Evolutionary conservation across 352 stramenopile species (phyloP).

Genomic region (Chrysophaeum taylorii): DNA sequence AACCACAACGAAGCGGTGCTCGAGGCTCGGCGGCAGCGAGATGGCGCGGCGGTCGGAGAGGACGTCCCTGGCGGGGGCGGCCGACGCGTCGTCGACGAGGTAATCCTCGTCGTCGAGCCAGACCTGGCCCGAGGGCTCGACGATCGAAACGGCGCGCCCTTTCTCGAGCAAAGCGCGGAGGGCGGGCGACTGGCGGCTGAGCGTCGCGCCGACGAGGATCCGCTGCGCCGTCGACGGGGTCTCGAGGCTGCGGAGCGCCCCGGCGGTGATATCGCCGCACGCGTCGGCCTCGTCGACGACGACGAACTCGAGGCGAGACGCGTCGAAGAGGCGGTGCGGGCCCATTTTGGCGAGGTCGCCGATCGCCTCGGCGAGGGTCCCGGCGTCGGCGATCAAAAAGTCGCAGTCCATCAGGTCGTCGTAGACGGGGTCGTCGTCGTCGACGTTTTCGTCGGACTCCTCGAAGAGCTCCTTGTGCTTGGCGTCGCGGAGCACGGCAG

Average conservation of each 20-base stretch:
- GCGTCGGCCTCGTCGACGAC: conserved; percentile 5
- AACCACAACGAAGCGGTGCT: not conserved
- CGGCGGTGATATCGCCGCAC: not conserved
- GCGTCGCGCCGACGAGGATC: not conserved
- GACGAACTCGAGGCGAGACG: not conserved
- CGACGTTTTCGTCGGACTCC: not conserved
- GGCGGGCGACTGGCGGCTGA: not conserved
- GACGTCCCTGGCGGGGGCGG: too few species aligned
- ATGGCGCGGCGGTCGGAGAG: too few species aligned
- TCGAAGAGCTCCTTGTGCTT: not conserved
- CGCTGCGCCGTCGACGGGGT: not conserved
- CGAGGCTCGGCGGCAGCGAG: too few species aligned
- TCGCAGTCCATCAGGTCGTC: conserved; percentile 5
- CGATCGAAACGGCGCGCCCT: not conserved
- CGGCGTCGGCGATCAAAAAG: not conserved
- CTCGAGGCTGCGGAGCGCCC: not conserved
- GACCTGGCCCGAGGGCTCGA: not conserved
- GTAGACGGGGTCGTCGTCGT: not conserved
- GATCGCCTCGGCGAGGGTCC: not conserved
- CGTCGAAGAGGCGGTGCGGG: conserved; percentile 5
- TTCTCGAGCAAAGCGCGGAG: not conserved
- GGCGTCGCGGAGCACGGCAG: not conserved
- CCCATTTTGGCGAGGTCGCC: too few species aligned
- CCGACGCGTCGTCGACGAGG: too few species aligned
- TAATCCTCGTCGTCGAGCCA: too few species aligned